Conservation (phyloP, 345 rosid species). For the Physaria fendleri region DNA sequence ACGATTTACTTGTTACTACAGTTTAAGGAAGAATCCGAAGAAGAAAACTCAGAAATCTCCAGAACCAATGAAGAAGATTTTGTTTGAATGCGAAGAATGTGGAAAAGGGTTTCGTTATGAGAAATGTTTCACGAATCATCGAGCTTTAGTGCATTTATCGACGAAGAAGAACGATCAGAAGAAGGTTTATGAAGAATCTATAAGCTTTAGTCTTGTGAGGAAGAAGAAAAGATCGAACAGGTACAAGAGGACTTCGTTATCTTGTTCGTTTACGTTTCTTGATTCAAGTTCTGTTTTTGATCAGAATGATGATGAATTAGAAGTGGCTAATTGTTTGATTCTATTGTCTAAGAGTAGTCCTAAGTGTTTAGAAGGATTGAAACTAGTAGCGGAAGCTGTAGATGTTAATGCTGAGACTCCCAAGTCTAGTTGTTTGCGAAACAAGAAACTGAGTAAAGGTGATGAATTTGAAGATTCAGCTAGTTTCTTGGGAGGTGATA, state of each 20-base stretch:
- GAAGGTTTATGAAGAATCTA: constrained; percentile 25
- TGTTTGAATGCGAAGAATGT: constrained; percentile 38
- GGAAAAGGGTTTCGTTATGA: constrained; percentile 41
- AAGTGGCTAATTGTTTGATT: constrained; percentile 50
- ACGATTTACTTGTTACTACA: constrained; percentile 37
- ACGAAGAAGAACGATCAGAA: constrained; percentile 6
- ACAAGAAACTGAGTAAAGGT: constrained; percentile 20
- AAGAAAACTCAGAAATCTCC: constrained; percentile 55
- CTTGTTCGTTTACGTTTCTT: constrained; percentile 38
- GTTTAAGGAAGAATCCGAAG: constrained; percentile 58
- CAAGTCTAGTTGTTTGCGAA: constrained; percentile 8
- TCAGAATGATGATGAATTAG: constrained; percentile 37
- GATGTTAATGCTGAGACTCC: constrained; percentile 16
- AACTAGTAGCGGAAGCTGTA: constrained; percentile 21
- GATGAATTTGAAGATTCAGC: background rate
- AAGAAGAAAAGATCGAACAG: constrained; percentile 55
- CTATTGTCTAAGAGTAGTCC: constrained; percentile 43
- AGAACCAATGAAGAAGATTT: constrained; percentile 35
- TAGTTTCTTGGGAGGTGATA: background rate
- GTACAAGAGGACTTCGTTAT: constrained; percentile 40
- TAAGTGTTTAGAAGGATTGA: constrained; percentile 12
- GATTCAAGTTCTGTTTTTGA: constrained; percentile 33
- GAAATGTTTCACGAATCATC: constrained; percentile 27
- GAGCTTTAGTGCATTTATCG: constrained; percentile 11
- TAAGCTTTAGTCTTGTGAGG: constrained; percentile 19